phyloP scores from a whole-genome alignment of 2,329 filamentous ascomycete species.

The Pseudopithomyces chartarum region DNA sequence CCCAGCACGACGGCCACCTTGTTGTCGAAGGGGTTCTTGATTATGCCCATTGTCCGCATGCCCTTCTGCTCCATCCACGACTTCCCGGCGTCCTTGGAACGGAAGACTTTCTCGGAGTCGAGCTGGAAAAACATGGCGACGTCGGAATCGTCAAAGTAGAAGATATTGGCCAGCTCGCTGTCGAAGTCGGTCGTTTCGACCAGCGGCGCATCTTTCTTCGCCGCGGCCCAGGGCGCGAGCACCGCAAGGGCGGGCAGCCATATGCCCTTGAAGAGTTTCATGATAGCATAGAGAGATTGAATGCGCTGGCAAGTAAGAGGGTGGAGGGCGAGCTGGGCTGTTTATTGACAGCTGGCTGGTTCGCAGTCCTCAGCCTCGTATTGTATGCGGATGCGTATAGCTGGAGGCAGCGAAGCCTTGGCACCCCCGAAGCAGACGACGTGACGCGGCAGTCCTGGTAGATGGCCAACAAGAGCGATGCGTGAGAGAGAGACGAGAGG shows the following conservation, averaged over 20 bases:
- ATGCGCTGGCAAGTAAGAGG: constrained; percentile 18
- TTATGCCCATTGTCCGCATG: constrained; percentile 65
- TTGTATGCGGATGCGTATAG: constrained; percentile 18
- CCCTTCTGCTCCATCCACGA: constrained; percentile 71
- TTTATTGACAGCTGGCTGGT: constrained; percentile 43
- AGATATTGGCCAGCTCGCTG: constrained; percentile 69
- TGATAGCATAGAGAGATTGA: constrained; percentile 41
- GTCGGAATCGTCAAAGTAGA: constrained; percentile 92
- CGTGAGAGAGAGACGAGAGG: background rate
- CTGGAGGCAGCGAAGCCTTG: constrained; percentile 37
- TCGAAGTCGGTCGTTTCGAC: constrained; percentile 70
- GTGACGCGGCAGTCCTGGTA: constrained; percentile 26
- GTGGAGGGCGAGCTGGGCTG: constrained; percentile 15
- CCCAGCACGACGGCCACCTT: constrained; percentile 82
- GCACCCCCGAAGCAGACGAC: constrained; percentile 36
- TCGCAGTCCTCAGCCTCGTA: constrained; percentile 35
- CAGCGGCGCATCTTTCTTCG: constrained; percentile 67
- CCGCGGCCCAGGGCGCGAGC: constrained; percentile 35
- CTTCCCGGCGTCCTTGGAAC: constrained; percentile 80
- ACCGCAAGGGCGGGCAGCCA: constrained; percentile 60
- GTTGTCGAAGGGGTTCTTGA: constrained; percentile 79
- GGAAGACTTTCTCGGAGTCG: constrained; percentile 68
- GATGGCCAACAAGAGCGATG: background rate
- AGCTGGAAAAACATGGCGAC: constrained; percentile 76
- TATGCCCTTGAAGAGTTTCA: constrained; percentile 46